Evolutionary conservation across 2,329 filamentous ascomycete genomes (phyloP).

Genomic region (Achaetomium macrosporum): DNA sequence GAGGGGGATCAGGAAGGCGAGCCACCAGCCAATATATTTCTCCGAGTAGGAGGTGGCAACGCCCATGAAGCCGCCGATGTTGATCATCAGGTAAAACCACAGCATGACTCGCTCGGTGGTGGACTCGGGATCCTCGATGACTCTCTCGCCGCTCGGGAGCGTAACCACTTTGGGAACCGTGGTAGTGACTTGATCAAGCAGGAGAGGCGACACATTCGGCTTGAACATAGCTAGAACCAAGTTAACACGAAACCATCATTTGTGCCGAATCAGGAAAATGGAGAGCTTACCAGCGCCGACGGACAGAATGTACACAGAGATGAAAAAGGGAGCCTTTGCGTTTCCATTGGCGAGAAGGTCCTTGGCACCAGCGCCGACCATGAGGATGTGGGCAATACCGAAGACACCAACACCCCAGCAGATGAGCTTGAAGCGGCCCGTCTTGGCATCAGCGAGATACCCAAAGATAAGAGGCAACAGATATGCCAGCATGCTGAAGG

Average conservation of each 20-base stretch:
- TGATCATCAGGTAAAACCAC: slow-evolving; percentile 54
- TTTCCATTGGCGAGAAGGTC: slow-evolving; percentile 39
- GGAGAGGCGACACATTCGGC: slow-evolving; percentile 62
- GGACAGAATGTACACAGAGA: slow-evolving; percentile 50
- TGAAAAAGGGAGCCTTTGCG: slow-evolving; percentile 51
- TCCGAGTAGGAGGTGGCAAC: slow-evolving; percentile 48
- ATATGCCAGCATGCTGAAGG: slow-evolving; percentile 54
- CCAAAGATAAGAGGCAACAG: slow-evolving; percentile 49
- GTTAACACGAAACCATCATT: not conserved
- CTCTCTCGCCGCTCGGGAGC: slow-evolving; percentile 51
- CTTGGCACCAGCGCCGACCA: slow-evolving; percentile 54
- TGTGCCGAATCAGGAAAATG: not conserved
- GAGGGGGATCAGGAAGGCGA: slow-evolving; percentile 36
- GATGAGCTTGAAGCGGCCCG: slow-evolving; percentile 67
- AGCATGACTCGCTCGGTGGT: slow-evolving; percentile 62
- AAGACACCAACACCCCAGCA: slow-evolving; percentile 62
- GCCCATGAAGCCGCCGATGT: slow-evolving; percentile 47
- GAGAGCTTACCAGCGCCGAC: slow-evolving; percentile 57
- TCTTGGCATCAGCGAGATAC: slow-evolving; percentile 60
- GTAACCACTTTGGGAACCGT: slow-evolving; percentile 49
- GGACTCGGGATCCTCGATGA: slow-evolving; percentile 62
- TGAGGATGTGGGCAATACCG: slow-evolving; percentile 61
- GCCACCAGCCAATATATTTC: slow-evolving; percentile 46
- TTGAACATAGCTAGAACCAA: slow-evolving; percentile 51
- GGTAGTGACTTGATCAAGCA: slow-evolving; percentile 59